phyloP scores from a whole-genome alignment of 1,139 yeast species.

The Diutina mesorugosa region DNA sequence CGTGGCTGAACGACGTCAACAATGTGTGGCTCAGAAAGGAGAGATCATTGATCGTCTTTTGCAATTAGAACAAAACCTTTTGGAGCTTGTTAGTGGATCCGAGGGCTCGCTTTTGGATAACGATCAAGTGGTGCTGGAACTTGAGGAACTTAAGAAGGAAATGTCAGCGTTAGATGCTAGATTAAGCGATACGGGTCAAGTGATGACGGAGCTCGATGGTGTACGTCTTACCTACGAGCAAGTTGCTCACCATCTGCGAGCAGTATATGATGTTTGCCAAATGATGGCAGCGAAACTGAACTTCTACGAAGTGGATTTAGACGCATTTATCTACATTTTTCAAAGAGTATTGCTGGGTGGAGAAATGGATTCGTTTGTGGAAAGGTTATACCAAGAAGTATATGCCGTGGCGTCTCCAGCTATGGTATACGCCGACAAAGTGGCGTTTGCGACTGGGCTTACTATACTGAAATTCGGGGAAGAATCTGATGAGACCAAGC shows the following conservation, averaged over 20 bases:
- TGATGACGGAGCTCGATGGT: background rate
- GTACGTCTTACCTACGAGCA: background rate
- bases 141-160: background rate
- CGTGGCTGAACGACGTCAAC: background rate
- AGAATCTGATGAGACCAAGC: background rate
- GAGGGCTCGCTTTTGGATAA: background rate
- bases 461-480: background rate
- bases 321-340: background rate
- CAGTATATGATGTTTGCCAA: background rate
- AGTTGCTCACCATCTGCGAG: background rate
- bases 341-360: background rate
- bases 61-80: background rate
- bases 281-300: background rate
- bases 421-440: background rate
- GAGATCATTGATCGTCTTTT: background rate
- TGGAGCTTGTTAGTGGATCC: background rate
- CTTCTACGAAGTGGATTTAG: background rate
- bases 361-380: background rate
- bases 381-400: background rate
- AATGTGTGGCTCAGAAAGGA: background rate
- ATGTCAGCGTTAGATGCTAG: background rate
- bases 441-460: background rate
- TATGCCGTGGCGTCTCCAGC: background rate
- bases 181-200: background rate
- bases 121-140: background rate